Evolutionary conservation across 495 filamentous ascomycete species (phyloP).

Genomic region (Pyrenopolyporus hunteri): DNA sequence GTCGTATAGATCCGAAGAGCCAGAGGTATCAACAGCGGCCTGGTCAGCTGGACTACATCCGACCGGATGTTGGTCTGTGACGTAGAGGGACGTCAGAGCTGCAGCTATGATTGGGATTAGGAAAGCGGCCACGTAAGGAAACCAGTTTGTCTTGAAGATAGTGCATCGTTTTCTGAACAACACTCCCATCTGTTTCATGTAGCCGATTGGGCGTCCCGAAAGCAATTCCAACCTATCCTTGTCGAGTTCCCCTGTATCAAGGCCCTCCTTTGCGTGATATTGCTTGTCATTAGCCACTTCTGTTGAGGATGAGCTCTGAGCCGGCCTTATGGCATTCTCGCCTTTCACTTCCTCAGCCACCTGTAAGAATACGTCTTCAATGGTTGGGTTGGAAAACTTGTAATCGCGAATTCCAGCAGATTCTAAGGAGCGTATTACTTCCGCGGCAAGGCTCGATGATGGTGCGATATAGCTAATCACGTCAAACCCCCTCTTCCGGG

Average conservation of each 20-base stretch:
- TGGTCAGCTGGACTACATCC: constrained; percentile 62
- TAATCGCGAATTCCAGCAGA: constrained; percentile 67
- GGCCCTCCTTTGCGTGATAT: constrained; percentile 30
- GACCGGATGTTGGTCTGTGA: constrained; percentile 60
- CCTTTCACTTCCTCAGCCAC: constrained; percentile 71
- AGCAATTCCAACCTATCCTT: constrained; percentile 61
- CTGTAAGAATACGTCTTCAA: constrained; percentile 86
- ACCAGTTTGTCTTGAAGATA: constrained; percentile 75
- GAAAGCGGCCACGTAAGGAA: constrained; percentile 74
- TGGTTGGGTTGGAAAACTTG: constrained; percentile 80
- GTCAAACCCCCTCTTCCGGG: constrained; percentile 65
- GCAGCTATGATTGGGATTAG: constrained; percentile 77
- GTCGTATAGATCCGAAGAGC: constrained; percentile 43
- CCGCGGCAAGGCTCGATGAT: constrained; percentile 65
- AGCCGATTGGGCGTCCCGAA: constrained; percentile 68
- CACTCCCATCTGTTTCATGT: constrained; percentile 69
- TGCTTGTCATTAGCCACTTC: constrained; percentile 36
- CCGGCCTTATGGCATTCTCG: constrained; percentile 39
- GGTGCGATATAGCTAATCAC: constrained; percentile 72
- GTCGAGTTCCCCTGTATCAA: constrained; percentile 27
- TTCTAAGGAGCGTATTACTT: constrained; percentile 72
- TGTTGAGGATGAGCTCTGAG: constrained; percentile 16
- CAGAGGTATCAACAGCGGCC: constrained; percentile 15
- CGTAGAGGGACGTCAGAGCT: constrained; percentile 74
- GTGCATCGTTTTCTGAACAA: constrained; percentile 79